Base-by-base conservation (phyloP, 176 grass and related monocot genomes). In the Alloteropsis semialata region DNA sequence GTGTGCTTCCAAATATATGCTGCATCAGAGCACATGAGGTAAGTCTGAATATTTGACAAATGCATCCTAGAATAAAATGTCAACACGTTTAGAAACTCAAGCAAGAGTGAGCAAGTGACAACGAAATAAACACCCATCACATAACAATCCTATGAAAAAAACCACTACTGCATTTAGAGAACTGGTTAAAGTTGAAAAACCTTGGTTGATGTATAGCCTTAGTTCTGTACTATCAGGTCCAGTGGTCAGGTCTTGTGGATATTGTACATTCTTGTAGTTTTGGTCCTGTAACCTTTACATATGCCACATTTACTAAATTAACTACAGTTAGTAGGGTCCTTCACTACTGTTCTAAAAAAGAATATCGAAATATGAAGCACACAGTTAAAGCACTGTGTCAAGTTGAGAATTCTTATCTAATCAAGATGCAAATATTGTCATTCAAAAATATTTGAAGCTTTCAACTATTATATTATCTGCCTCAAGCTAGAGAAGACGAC, bases 1-100 rank as follows among this genome's bases (percentile, higher is more conserved):
- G 84, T 67, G 92, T 94, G 73, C 95, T 98, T 87, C 92, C 95
- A 86, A 87, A 85, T 81, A 91, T 89, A 88, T 92, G 86, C 95
- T 98, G 81, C 88, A 95, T 75, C 22, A 88, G 72, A 85, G 38
- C 37, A 86, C 75, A 68, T 48, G 6, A 64, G 48, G 73, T 80
- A 72, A 57, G 61, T 65, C 48, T 37, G 43, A 34, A 12, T 63
- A 84, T 75, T 28, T 44, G 43, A 45, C 30, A 84, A 51, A 79
- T 79, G 48, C 39, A 84, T 13, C 57, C 75, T 48, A 78, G 41
- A 65, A 45, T 65, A 77, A 36, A 69, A 29, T 17, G 1, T 82
- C 37, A 65, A 67, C 13, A 59, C 54, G 61, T 15, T 37, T 49
- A 24, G 11, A 29, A 81, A 65, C 17, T 60, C 27, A 72, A 60